phyloP scores from a whole-genome alignment of 306 rosid species.

The Corylus avellana region DNA sequence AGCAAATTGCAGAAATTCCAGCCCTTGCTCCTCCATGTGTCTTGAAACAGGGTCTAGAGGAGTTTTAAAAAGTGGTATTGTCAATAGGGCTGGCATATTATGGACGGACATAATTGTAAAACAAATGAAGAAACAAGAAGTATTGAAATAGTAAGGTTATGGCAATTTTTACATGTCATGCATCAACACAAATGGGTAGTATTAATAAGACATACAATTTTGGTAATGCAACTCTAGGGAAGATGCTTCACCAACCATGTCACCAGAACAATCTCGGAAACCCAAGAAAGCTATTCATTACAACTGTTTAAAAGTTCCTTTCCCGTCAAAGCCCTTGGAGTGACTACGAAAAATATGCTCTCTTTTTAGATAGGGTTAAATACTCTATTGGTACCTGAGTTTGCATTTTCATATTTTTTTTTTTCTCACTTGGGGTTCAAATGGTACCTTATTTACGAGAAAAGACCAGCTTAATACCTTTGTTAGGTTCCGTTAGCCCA shows the following conservation, averaged over 20 bases:
- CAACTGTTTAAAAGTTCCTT: not conserved
- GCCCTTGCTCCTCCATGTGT: slow-evolving; percentile 92
- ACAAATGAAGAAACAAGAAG: slow-evolving; percentile 3
- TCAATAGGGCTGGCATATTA: slow-evolving; percentile 27
- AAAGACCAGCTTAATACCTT: too few species aligned
- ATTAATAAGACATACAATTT: slow-evolving; percentile 1
- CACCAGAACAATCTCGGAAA: not conserved
- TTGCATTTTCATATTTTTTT: too few species aligned
- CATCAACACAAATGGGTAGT: slow-evolving; percentile 9
- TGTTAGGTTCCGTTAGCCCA: too few species aligned
- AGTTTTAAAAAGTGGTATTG: slow-evolving; percentile 21
- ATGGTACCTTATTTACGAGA: too few species aligned
- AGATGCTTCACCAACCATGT: slow-evolving; percentile 8
- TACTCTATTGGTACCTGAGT: too few species aligned
- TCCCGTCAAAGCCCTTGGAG: slow-evolving; percentile 19
- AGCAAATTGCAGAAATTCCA: slow-evolving; percentile 98
- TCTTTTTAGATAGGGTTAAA: not conserved
- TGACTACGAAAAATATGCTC: slow-evolving; percentile 20
- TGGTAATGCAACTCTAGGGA: slow-evolving; percentile 13
- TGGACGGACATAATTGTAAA: not conserved
- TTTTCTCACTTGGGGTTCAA: too few species aligned
- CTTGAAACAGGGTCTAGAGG: slow-evolving; percentile 80
- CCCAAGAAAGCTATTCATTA: not conserved
- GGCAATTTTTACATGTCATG: not conserved
- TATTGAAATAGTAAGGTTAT: slow-evolving; percentile 1